Base-by-base conservation (phyloP, 2,329 filamentous ascomycete species). In the Biscogniauxia mediterranea region DNA sequence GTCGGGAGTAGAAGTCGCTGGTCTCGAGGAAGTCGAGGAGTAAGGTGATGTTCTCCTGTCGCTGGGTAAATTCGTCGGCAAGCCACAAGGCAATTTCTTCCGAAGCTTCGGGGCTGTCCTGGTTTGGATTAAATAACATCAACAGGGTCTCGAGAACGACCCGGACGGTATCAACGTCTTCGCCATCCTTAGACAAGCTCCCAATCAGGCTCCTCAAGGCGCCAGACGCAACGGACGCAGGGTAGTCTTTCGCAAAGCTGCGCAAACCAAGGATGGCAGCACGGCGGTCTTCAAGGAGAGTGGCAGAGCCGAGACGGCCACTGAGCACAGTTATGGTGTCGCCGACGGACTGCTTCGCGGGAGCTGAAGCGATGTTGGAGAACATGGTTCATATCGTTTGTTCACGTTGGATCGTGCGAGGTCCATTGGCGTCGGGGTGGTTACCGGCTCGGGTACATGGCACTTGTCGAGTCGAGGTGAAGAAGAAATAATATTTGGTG, bases 31-130 rank as follows among this genome's bases (percentile, higher is more conserved):
- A 90, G 73, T 95, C 90, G 63, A 99, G 85, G 23, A 99, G 85
- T 17, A 95, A 81, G 1, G 92, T 94, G 64, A 97, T 94, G 75
- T 99, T 98, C 78, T 98, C 94, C 85, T 97, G 93, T 65, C 92
- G 89, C 82, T 97, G 93, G 38, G 95, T 97, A 75, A 99, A 99
- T 76, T 98, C 94, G 77, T 99, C 95, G 58, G 95, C 95, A 61
- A 99, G 83, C 93, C 95, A 99, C 26, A 98, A 81, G 19, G 90
- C 90, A 69, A 99, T 96, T 77, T 99, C 95, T 66, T 98, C 94
- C 15, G 94, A 97, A 58, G 94, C 92, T 83, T 98, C 94, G 32
- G 92, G 85, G 81, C 92, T 96, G 73, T 82, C 80, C 68, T 84
- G 81, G 68, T 88, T 88, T 50, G 87, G 86, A 65, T 78, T 87